Percentiles rank a stretch among this genome's conserved stretches.
Conservation (phyloP, 225 moss, liverwort and hornwort genomes). For the Physcomitrellopsis africana region DNA sequence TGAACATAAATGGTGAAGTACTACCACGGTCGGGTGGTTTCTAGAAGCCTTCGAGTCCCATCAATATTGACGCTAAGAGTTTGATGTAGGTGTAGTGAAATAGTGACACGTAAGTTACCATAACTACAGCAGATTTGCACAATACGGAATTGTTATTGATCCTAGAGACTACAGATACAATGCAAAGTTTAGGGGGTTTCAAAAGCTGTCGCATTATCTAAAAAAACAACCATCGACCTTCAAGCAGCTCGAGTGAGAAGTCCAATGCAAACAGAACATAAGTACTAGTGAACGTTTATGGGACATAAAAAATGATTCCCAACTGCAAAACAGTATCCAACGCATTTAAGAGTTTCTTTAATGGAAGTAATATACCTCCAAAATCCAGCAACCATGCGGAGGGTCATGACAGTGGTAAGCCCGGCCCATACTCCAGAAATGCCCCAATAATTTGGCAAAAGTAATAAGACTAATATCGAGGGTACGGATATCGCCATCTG, state of each 20-base stretch:
- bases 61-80: background rate
- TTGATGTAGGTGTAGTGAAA: background rate
- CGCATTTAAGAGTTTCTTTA: background rate
- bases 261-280: background rate
- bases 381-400: constrained; percentile 50
- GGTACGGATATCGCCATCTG: constrained; percentile 55
- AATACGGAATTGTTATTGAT: background rate
- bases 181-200: constrained; percentile 7
- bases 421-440: constrained; percentile 57
- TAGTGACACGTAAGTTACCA: constrained; percentile 1
- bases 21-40: background rate
- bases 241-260: constrained; percentile 6
- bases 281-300: background rate
- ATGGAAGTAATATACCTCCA: constrained; percentile 40
- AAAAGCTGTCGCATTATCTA: background rate
- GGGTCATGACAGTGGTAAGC: constrained; percentile 47
- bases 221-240: background rate
- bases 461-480: constrained; percentile 33
- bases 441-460: constrained; percentile 47
- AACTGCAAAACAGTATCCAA: background rate
- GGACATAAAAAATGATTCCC: background rate
- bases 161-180: background rate
- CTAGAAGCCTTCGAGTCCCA: background rate
- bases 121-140: background rate
- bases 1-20: constrained; percentile 1